A percentile compares a stretch with the other conserved stretches of the same genome.
Evolutionary conservation across 306 rosid genomes (phyloP).

Genomic region (Inga leiocalycina): DNA sequence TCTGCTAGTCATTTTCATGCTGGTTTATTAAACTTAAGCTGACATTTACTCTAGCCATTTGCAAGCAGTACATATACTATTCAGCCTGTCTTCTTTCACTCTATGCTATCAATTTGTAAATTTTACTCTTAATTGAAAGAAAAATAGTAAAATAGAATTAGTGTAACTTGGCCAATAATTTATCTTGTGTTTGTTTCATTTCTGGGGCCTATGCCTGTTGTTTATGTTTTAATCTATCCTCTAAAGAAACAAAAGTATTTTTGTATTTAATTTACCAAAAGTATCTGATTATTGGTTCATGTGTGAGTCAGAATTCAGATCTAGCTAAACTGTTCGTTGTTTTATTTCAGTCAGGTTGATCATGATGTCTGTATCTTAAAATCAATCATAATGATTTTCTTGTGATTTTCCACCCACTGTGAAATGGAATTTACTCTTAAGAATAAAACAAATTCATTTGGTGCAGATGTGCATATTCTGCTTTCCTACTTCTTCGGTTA

Average conservation of each 20-base stretch:
- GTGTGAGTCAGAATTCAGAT: slow-evolving; percentile 3
- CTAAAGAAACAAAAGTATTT: background rate
- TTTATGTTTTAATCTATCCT: background rate
- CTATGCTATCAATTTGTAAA: slow-evolving; percentile 12
- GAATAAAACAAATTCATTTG: slow-evolving; percentile 17
- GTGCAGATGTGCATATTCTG: slow-evolving; percentile 92
- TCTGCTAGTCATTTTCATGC: slow-evolving; percentile 4
- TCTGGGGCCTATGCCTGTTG: background rate
- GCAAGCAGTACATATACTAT: slow-evolving; percentile 12
- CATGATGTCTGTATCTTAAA: slow-evolving; percentile 15
- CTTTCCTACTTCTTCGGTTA: slow-evolving; percentile 87
- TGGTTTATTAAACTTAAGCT: slow-evolving; percentile 23
- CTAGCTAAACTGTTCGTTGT: slow-evolving; percentile 18
- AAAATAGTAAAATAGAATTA: background rate
- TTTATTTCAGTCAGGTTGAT: slow-evolving; percentile 24
- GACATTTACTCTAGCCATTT: slow-evolving; percentile 8
- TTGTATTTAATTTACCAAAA: slow-evolving; percentile 2
- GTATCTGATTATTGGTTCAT: background rate
- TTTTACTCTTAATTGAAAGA: background rate
- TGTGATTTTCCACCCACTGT: slow-evolving; percentile 8
- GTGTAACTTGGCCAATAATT: slow-evolving; percentile 1
- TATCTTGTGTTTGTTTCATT: slow-evolving; percentile 17
- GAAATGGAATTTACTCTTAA: slow-evolving; percentile 19
- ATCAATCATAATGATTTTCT: slow-evolving; percentile 16
- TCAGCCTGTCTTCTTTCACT: slow-evolving; percentile 9